Evolutionary conservation across 148 eudicot genomes (phyloP).

Genomic region (Rhododendron ferrugineum): DNA sequence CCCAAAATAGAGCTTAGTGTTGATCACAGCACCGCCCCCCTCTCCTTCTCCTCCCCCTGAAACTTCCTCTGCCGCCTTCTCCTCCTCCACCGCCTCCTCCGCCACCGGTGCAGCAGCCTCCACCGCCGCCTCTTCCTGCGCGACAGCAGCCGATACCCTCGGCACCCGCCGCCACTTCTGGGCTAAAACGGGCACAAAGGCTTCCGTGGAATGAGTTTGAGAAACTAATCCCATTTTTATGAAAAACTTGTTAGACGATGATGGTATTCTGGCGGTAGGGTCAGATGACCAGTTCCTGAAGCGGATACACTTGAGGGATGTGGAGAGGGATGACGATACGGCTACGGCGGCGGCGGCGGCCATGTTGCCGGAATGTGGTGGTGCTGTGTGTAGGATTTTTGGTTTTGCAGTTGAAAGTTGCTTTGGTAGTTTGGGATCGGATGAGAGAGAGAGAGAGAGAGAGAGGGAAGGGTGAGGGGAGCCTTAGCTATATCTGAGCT

Average conservation of each 20-base stretch:
- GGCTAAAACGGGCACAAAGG: conserved; percentile 6
- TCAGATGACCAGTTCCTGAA: conserved; percentile 21
- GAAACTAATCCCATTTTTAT: conserved; percentile 18
- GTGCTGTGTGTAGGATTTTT: background rate
- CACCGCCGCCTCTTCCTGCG: conserved; percentile 40
- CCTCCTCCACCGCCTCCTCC: conserved; percentile 23
- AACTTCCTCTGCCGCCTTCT: conserved; percentile 11
- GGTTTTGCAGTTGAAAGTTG: background rate
- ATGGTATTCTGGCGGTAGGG: conserved; percentile 16
- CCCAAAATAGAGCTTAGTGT: conserved; percentile 84
- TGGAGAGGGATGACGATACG: conserved; percentile 38
- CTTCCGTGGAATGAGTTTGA: conserved; percentile 17
- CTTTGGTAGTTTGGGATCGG: background rate
- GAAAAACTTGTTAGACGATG: conserved; percentile 4
- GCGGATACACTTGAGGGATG: conserved; percentile 28
- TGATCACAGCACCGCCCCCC: conserved; percentile 18
- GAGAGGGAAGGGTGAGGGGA: background rate
- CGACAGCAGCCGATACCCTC: conserved; percentile 43
- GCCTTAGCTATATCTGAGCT: conserved; percentile 9
- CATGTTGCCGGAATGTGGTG: conserved; percentile 23
- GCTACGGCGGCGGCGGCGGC: conserved; percentile 45
- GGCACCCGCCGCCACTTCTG: conserved; percentile 34
- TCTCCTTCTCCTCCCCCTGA: conserved; percentile 14
- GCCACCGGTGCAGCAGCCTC: conserved; percentile 7
- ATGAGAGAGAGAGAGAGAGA: background rate